Percentiles rank a stretch among this genome's conserved stretches.
Conservation (phyloP, 306 rosid genomes). For the Mimosa pudica region DNA sequence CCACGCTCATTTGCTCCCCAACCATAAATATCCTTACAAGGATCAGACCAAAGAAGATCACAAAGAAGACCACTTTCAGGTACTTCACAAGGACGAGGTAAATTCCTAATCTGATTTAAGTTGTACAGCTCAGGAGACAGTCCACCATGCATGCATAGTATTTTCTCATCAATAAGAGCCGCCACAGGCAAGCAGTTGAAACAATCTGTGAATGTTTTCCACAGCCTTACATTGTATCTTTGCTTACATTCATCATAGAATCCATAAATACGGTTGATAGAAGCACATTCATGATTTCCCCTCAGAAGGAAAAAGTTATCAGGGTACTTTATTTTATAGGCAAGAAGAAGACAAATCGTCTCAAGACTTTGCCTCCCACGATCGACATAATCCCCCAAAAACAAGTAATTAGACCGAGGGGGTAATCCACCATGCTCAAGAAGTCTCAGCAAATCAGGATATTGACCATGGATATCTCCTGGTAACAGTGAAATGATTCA, state of each 20-base stretch:
- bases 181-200: slow-evolving; percentile 93
- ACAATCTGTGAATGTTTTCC: slow-evolving; percentile 82
- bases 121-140: slow-evolving; percentile 70
- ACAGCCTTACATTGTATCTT: slow-evolving; percentile 68
- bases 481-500: slow-evolving; percentile 35
- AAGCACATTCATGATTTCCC: slow-evolving; percentile 97
- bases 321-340: slow-evolving; percentile 84
- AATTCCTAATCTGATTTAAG: slow-evolving; percentile 60
- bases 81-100: slow-evolving; percentile 67
- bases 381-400: slow-evolving; percentile 90
- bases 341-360: slow-evolving; percentile 89
- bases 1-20: slow-evolving; percentile 88
- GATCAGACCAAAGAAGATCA: slow-evolving; percentile 95
- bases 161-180: slow-evolving; percentile 77
- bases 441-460: slow-evolving; percentile 78
- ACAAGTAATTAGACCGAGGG: slow-evolving; percentile 79
- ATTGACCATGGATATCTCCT: slow-evolving; percentile 95
- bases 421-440: slow-evolving; percentile 87
- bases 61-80: slow-evolving; percentile 78
- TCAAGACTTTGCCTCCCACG: slow-evolving; percentile 91
- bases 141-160: slow-evolving; percentile 93
- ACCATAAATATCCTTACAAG: slow-evolving; percentile 56
- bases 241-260: slow-evolving; percentile 90
- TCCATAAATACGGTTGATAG: slow-evolving; percentile 84
- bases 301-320: slow-evolving; percentile 79